Conservation (phyloP, 2,329 filamentous ascomycete species). For the Penicillium psychrosexuale region DNA sequence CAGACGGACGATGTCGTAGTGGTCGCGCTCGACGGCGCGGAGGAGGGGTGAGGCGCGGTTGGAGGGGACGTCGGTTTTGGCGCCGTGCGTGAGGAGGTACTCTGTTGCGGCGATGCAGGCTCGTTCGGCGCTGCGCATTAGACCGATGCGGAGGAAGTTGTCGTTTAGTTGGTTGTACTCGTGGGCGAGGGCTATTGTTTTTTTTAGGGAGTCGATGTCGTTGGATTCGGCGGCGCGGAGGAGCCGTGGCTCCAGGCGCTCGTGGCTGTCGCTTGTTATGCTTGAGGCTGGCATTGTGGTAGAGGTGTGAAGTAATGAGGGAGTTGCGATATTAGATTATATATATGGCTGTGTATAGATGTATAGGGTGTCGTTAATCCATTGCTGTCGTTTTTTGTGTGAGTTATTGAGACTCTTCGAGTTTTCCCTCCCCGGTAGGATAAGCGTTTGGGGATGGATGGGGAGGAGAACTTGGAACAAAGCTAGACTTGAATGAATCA, state of each 20-base stretch:
- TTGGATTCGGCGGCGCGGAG: constrained; percentile 41
- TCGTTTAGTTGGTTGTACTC: constrained; percentile 38
- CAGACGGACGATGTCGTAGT: constrained; percentile 45
- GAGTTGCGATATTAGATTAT: background rate
- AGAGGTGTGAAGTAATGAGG: background rate
- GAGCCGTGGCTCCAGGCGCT: constrained; percentile 43
- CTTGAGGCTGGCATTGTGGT: constrained; percentile 29
- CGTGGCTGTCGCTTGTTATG: constrained; percentile 35
- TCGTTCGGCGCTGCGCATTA: constrained; percentile 43
- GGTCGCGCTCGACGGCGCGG: constrained; percentile 39
- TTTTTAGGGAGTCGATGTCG: constrained; percentile 32
- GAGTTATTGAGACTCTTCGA: background rate
- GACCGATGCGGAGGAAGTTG: constrained; percentile 39
- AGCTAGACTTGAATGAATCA: background rate
- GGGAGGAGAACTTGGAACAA: background rate
- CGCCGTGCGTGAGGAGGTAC: constrained; percentile 39
- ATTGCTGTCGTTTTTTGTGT: constrained; percentile 1
- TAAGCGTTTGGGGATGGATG: background rate
- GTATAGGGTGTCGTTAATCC: constrained; percentile 3
- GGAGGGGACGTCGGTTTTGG: constrained; percentile 35
- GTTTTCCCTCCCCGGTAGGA: background rate
- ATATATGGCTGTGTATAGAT: background rate
- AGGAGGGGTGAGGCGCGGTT: constrained; percentile 36
- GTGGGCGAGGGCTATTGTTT: constrained; percentile 33
- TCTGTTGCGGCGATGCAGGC: constrained; percentile 32